phyloP scores from a whole-genome alignment of 2,329 filamentous ascomycete species.

The Scedosporium boydii region DNA sequence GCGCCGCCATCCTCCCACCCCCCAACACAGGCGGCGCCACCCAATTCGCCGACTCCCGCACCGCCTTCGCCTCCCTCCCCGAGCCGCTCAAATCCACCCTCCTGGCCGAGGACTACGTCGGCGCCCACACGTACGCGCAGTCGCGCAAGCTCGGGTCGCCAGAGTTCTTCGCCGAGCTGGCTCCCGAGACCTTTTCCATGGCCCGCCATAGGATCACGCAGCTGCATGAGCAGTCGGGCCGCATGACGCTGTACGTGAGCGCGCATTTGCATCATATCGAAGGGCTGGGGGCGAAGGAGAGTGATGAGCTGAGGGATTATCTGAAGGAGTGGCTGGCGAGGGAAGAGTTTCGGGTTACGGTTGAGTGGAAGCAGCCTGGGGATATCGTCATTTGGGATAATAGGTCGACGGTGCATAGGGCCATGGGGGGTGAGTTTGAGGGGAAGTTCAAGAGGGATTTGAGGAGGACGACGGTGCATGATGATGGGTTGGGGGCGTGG shows the following conservation, averaged over 20 bases:
- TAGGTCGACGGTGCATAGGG: constrained; percentile 44
- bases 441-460: constrained; percentile 41
- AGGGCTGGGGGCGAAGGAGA: constrained; percentile 23
- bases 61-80: constrained; percentile 37
- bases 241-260: constrained; percentile 44
- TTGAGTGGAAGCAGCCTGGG: constrained; percentile 36
- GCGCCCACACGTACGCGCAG: constrained; percentile 41
- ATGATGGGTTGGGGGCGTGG: constrained; percentile 26
- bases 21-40: constrained; percentile 37
- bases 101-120: constrained; percentile 30
- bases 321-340: constrained; percentile 38
- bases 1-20: constrained; percentile 39
- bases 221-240: constrained; percentile 38
- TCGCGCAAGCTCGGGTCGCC: constrained; percentile 42
- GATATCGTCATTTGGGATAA: constrained; percentile 54
- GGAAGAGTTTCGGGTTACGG: constrained; percentile 32
- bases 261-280: constrained; percentile 45
- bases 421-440: constrained; percentile 35
- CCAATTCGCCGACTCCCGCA: constrained; percentile 42
- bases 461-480: constrained; percentile 47
- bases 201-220: constrained; percentile 39
- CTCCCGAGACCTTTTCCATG: constrained; percentile 27
- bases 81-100: constrained; percentile 22
- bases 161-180: constrained; percentile 34
- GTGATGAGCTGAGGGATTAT: constrained; percentile 23